Conservation (phyloP, 768 basidiomycete species). For the Lentinula sp. region DNA sequence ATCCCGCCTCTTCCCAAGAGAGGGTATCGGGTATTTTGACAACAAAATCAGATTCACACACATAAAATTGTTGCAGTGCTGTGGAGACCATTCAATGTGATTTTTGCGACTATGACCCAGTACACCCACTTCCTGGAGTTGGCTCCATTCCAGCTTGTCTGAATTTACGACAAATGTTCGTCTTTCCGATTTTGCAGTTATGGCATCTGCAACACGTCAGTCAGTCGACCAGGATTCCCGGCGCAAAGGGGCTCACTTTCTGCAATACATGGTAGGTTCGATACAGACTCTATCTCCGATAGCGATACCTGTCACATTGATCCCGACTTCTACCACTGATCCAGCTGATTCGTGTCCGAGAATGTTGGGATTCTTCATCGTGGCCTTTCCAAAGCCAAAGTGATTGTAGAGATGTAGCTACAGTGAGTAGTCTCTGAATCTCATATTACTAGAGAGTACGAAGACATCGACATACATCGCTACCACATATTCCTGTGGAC, state of each 20-base stretch:
- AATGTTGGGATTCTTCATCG: constrained; percentile 9
- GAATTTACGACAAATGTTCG: constrained; percentile 11
- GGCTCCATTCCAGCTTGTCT: constrained; percentile 10
- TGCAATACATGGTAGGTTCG: constrained; percentile 12
- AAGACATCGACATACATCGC: constrained; percentile 9
- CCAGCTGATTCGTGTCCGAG: constrained; percentile 16
- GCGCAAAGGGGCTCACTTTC: constrained; percentile 3
- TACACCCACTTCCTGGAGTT: constrained; percentile 12
- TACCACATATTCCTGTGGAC: constrained; percentile 14
- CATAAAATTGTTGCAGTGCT: constrained; percentile 14
- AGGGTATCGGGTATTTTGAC: constrained; percentile 13
- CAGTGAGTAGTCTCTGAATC: neutral
- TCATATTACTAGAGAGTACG: neutral
- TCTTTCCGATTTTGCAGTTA: constrained; percentile 14
- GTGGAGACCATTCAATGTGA: neutral
- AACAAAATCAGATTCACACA: constrained; percentile 10
- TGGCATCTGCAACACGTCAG: constrained; percentile 7
- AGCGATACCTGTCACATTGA: constrained; percentile 7
- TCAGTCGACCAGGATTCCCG: too few species aligned
- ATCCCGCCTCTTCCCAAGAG: constrained; percentile 15
- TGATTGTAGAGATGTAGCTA: constrained; percentile 13
- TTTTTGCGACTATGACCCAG: neutral
- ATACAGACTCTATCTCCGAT: constrained; percentile 16
- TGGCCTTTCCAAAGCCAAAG: constrained; percentile 11
- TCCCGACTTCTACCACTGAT: constrained; percentile 11